These are phyloP conservation scores for Fistulifera pelliculosa DNA, from an alignment of 108 stramenopile species.

Conservation along the genomic window DNA sequence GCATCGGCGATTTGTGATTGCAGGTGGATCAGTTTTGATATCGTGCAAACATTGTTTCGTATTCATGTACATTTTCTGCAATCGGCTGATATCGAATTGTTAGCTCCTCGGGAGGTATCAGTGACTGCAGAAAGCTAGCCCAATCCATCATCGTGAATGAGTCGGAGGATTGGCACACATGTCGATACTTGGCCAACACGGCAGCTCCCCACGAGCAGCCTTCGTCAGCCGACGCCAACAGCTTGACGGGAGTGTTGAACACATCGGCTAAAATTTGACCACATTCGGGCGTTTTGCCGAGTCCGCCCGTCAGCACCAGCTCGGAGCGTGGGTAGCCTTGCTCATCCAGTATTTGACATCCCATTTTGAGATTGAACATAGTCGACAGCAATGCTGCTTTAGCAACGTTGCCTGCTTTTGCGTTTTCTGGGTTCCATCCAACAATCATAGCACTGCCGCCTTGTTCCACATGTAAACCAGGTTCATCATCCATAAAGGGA, in stretches of 20 bases:
- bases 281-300: conserved; percentile 32
- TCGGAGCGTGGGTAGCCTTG: conserved; percentile 9
- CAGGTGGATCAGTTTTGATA: conserved; percentile 5
- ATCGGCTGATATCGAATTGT: background rate
- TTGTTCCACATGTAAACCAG: conserved; percentile 20
- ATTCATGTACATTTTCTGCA: background rate
- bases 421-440: conserved; percentile 27
- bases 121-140: conserved; percentile 5
- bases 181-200: conserved; percentile 25
- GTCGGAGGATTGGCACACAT: background rate
- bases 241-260: conserved; percentile 23
- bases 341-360: conserved; percentile 17
- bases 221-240: conserved; percentile 32
- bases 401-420: conserved; percentile 25
- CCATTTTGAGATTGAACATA: conserved; percentile 35
- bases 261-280: conserved; percentile 49
- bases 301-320: conserved; percentile 33
- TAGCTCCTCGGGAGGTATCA: background rate
- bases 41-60: conserved; percentile 1
- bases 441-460: conserved; percentile 27
- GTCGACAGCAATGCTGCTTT: conserved; percentile 35
- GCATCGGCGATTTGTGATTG: background rate
- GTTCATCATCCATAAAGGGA: conserved; percentile 53
- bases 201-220: conserved; percentile 41
- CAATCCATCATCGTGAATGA: background rate